Conservation (phyloP, 148 eudicot genomes). For the Arctostaphylos glauca region DNA sequence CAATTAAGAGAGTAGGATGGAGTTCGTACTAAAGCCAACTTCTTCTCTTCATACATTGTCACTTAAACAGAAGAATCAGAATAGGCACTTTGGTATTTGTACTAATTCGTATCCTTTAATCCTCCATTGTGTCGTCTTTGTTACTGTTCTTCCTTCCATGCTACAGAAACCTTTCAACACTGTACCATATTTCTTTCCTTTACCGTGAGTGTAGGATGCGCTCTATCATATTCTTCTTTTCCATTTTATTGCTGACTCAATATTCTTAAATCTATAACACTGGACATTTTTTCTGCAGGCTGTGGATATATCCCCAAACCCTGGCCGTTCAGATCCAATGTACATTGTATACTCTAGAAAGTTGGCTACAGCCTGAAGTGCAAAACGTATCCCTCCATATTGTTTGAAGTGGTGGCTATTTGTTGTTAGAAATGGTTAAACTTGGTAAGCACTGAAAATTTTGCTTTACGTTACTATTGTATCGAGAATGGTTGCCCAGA, state of each 20-base stretch:
- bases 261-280: background rate
- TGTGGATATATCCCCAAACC: slow-evolving; percentile 90
- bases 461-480: background rate
- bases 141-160: too few species aligned
- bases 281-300: slow-evolving; percentile 44
- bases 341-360: slow-evolving; percentile 81
- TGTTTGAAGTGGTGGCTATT: background rate
- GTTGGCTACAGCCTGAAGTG: slow-evolving; percentile 47
- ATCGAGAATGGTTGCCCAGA: background rate
- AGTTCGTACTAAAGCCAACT: too few species aligned
- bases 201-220: too few species aligned
- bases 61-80: too few species aligned
- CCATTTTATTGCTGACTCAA: background rate
- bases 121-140: too few species aligned
- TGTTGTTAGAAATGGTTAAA: background rate
- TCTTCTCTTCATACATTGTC: too few species aligned
- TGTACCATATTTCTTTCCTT: too few species aligned
- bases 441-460: background rate
- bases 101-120: too few species aligned
- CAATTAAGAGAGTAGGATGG: too few species aligned
- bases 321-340: slow-evolving; percentile 97
- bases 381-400: background rate
- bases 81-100: too few species aligned
- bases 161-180: too few species aligned
- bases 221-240: too few species aligned